A percentile compares a stretch with the other conserved stretches of the same genome.
These are phyloP conservation scores for Magnolia officinalis DNA, from an alignment of 164 flowering plant species.

Conservation along the genomic window DNA sequence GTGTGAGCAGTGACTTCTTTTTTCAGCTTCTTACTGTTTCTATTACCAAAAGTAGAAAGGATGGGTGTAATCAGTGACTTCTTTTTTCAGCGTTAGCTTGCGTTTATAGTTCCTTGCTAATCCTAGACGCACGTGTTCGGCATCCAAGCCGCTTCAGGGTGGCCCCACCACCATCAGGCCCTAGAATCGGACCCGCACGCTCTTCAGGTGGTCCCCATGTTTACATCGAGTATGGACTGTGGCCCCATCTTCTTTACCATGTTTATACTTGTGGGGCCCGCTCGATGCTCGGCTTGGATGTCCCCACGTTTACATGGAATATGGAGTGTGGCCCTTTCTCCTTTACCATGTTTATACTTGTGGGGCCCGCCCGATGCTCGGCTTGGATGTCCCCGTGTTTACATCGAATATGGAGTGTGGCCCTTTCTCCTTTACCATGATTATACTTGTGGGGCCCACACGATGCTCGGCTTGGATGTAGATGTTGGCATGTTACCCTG, in stretches of 20 bases:
- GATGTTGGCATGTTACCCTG: neutral
- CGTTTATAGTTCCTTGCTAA: too few relatives aligned
- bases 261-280: neutral
- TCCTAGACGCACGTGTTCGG: neutral
- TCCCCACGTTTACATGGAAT: neutral
- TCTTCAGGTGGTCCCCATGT: neutral
- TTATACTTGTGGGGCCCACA: neutral
- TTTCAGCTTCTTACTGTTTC: neutral
- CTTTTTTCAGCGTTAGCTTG: neutral
- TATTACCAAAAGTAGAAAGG: neutral
- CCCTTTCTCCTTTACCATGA: too few relatives aligned
- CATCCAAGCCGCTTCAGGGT: neutral
- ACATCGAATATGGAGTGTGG: neutral
- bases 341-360: too few relatives aligned
- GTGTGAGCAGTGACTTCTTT: neutral
- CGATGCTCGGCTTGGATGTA: neutral
- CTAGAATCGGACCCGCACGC: too few relatives aligned
- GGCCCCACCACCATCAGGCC: neutral
- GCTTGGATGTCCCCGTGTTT: neutral
- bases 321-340: neutral
- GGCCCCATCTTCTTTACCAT: too few relatives aligned
- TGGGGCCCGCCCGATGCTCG: neutral
- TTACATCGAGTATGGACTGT: neutral
- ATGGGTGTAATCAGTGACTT: neutral
- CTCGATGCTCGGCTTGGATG: neutral